Conservation (phyloP, 306 rosid species). For the Vicia villosa region DNA sequence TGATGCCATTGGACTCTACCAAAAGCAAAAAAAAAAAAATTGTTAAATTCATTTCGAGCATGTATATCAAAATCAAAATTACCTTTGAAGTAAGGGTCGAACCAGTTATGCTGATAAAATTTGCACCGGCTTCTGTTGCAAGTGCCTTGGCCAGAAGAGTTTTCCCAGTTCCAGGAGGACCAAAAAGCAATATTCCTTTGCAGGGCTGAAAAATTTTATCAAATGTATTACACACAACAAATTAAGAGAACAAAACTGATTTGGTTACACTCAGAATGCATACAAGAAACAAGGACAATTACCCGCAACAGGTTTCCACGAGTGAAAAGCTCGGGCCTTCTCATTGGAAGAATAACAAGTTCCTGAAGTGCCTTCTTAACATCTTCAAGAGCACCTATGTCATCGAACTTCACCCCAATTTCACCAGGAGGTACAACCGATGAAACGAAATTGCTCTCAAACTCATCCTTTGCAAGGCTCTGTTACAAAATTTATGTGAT, state of each 20-base stretch:
- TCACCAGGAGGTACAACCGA: slow-evolving; percentile 95
- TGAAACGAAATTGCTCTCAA: slow-evolving; percentile 88
- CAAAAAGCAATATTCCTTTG: slow-evolving; percentile 96
- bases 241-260: slow-evolving; percentile 20
- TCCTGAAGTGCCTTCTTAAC: slow-evolving; percentile 90
- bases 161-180: slow-evolving; percentile 99
- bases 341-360: slow-evolving; percentile 92
- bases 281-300: slow-evolving; percentile 35
- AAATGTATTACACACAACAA: slow-evolving; percentile 31
- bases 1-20: background rate
- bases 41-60: background rate
- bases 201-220: slow-evolving; percentile 67
- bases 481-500: slow-evolving; percentile 44
- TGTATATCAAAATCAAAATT: slow-evolving; percentile 16
- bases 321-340: slow-evolving; percentile 39
- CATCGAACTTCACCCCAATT: slow-evolving; percentile 94
- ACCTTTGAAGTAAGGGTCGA: slow-evolving; percentile 98
- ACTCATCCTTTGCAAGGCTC: slow-evolving; percentile 95
- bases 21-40: background rate
- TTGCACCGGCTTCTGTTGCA: slow-evolving; percentile 97
- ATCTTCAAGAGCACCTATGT: slow-evolving; percentile 95
- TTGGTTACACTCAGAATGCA: slow-evolving; percentile 21
- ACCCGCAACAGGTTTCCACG: slow-evolving; percentile 95
- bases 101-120: slow-evolving; percentile 96
- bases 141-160: slow-evolving; percentile 99